phyloP scores from a whole-genome alignment of 805 yeast genomes.

The Metschnikowia matae region DNA sequence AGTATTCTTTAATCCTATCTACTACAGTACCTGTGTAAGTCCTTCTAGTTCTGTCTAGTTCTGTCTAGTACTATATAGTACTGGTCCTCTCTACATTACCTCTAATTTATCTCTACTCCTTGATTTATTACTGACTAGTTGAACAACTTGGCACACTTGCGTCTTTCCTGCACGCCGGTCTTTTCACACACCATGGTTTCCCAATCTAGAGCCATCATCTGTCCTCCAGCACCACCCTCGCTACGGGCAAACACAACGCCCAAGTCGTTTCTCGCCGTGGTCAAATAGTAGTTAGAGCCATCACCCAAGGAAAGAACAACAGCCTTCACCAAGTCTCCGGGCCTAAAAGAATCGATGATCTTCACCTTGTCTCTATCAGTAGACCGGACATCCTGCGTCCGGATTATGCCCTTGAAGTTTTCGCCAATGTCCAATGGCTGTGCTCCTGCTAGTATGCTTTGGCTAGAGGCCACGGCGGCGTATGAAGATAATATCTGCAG shows the following conservation, averaged over 20 bases:
- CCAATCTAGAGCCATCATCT: constrained; percentile 92
- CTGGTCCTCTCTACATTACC: no score
- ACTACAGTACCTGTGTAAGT: no score
- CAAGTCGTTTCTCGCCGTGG: constrained; percentile 85
- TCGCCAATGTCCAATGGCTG: constrained; percentile 73
- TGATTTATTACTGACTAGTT: not conserved
- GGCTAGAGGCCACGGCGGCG: constrained; percentile 35
- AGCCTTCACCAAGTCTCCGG: constrained; percentile 91
- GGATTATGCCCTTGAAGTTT: constrained; percentile 78
- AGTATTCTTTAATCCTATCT: no score
- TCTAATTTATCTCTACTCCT: not conserved
- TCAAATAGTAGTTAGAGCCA: constrained; percentile 83
- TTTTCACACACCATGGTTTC: constrained; percentile 81
- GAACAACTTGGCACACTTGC: constrained; percentile 93
- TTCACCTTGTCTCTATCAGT: constrained; percentile 88
- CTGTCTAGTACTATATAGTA: no score
- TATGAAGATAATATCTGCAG: constrained; percentile 39
- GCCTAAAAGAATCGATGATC: constrained; percentile 72
- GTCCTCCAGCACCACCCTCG: constrained; percentile 62
- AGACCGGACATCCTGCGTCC: constrained; percentile 85
- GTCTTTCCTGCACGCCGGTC: constrained; percentile 68
- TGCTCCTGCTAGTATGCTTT: constrained; percentile 35
- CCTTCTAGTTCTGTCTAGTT: no score
- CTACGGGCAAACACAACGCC: constrained; percentile 90
- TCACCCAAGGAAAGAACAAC: constrained; percentile 85